phyloP scores from a whole-genome alignment of 78 protist species.

The Capsaspora owczarzaki region DNA sequence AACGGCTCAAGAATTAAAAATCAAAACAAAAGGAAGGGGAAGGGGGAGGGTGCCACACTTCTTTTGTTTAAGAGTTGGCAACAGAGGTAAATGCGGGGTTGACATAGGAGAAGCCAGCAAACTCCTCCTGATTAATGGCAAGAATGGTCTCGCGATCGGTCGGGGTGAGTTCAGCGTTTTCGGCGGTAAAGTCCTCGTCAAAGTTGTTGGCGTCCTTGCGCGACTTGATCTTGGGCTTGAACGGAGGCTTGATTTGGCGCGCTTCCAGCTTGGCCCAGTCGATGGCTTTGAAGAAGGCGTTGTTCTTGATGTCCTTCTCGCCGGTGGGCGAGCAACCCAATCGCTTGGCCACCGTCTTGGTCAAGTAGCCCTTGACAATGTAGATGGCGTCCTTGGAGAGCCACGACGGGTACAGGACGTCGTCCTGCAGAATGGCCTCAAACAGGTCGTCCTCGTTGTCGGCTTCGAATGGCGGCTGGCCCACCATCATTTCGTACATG shows the following conservation, averaged over 20 bases:
- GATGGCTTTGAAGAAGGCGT: slow-evolving; percentile 51
- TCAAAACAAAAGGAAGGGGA: no score
- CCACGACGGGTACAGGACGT: slow-evolving; percentile 13
- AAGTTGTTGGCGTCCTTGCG: neutral
- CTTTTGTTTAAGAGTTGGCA: no score
- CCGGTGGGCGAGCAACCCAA: slow-evolving; percentile 37
- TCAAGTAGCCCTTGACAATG: slow-evolving; percentile 23
- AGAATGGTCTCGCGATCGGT: neutral
- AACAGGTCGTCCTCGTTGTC: slow-evolving; percentile 53
- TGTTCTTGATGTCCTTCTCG: slow-evolving; percentile 19
- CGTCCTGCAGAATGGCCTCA: slow-evolving; percentile 27
- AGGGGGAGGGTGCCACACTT: no score
- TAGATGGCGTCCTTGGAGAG: neutral
- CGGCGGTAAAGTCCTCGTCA: neutral
- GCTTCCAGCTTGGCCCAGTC: slow-evolving; percentile 29
- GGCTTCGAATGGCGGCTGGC: slow-evolving; percentile 59
- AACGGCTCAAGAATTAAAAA: no score
- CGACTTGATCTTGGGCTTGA: neutral
- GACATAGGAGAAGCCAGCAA: neutral
- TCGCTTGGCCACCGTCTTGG: slow-evolving; percentile 7
- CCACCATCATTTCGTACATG: slow-evolving; percentile 41
- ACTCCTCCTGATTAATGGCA: neutral
- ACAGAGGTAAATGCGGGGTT: no score
- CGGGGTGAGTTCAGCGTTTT: neutral
- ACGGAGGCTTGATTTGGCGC: slow-evolving; percentile 4